These are phyloP conservation scores for Lichtheimia ornata DNA, from an alignment of 371 early-diverging fungal genomes.

Conservation along the genomic window DNA sequence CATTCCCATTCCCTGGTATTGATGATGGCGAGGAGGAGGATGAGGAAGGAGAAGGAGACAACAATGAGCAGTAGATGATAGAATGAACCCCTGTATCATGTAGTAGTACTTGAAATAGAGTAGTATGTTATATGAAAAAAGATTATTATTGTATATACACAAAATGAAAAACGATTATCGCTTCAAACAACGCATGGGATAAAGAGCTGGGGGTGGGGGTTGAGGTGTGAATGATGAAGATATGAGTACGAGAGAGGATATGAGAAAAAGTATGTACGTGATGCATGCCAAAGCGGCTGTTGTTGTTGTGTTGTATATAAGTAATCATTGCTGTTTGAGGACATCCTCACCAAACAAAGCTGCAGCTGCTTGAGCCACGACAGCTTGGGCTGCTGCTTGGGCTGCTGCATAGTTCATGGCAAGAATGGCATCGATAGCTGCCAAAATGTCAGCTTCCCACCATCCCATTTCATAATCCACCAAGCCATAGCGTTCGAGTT, in stretches of 20 bases:
- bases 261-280: constrained; percentile 1
- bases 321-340: constrained; percentile 12
- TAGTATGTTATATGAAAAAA: constrained; percentile 1
- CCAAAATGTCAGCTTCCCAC: constrained; percentile 81
- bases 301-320: background rate
- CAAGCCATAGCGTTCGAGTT: constrained; percentile 74
- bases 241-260: background rate
- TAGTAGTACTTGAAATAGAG: constrained; percentile 3
- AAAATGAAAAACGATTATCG: background rate
- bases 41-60: constrained; percentile 16
- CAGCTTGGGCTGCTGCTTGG: constrained; percentile 49
- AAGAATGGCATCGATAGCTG: constrained; percentile 65
- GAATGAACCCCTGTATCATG: constrained; percentile 2
- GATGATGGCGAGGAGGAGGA: constrained; percentile 62
- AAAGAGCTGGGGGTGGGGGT: background rate
- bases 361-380: constrained; percentile 49
- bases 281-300: background rate
- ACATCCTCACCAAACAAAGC: constrained; percentile 48
- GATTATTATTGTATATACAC: constrained; percentile 11
- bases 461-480: constrained; percentile 89
- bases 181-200: background rate
- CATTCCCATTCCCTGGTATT: constrained; percentile 75
- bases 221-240: background rate
- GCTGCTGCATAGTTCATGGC: constrained; percentile 54
- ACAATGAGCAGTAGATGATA: constrained; percentile 11